A percentile compares a stretch with the other conserved stretches of the same genome.
Conservation (phyloP, 345 rosid species). For the Turnera subulata region DNA sequence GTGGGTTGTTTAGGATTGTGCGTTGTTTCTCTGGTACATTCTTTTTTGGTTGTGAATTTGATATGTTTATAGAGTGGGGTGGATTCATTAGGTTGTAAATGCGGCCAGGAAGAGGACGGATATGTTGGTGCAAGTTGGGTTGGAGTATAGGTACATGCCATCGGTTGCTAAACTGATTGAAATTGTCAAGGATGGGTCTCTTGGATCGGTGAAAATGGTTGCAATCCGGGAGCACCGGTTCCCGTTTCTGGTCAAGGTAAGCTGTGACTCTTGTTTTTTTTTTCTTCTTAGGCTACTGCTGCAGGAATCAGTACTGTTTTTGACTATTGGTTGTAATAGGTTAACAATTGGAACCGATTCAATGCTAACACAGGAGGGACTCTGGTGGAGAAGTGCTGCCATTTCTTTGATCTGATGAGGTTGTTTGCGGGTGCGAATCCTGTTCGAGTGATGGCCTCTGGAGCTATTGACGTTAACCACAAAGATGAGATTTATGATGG, state of each 20-base stretch:
- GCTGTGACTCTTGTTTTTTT: slow-evolving; percentile 12
- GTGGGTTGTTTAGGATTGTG: background rate
- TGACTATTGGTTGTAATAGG: slow-evolving; percentile 39
- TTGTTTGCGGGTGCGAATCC: slow-evolving; percentile 85
- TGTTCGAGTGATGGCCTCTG: slow-evolving; percentile 89
- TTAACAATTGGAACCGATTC: slow-evolving; percentile 91
- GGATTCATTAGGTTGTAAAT: slow-evolving; percentile 52
- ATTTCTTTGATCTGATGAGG: slow-evolving; percentile 94
- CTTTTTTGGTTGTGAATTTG: background rate
- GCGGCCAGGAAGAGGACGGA: slow-evolving; percentile 76
- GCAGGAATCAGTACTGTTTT: slow-evolving; percentile 9
- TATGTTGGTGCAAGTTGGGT: slow-evolving; percentile 85
- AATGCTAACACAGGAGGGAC: slow-evolving; percentile 88
- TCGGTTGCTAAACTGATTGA: slow-evolving; percentile 87
- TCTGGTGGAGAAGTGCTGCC: slow-evolving; percentile 96
- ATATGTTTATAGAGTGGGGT: too few species aligned
- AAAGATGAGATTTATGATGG: slow-evolving; percentile 88
- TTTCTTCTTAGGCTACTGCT: slow-evolving; percentile 6
- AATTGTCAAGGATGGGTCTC: slow-evolving; percentile 57
- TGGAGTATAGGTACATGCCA: slow-evolving; percentile 92
- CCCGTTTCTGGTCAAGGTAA: slow-evolving; percentile 92
- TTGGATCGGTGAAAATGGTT: slow-evolving; percentile 84
- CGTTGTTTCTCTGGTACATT: background rate
- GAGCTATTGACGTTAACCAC: slow-evolving; percentile 85
- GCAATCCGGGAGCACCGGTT: slow-evolving; percentile 87